These are phyloP conservation scores for Cytospora paraplurivora DNA, from an alignment of 2,329 filamentous ascomycete species.

Conservation along the genomic window DNA sequence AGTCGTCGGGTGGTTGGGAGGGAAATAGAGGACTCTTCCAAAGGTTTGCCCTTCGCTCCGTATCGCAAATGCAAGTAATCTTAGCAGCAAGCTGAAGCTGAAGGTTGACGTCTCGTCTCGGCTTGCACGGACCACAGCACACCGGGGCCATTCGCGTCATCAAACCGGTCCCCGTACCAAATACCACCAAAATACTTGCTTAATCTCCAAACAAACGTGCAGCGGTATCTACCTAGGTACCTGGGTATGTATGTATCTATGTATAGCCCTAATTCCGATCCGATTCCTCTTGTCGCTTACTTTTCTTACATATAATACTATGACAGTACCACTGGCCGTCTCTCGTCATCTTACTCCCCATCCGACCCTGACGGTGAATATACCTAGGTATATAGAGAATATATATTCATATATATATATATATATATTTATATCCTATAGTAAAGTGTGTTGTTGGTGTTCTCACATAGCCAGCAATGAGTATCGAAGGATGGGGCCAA, in stretches of 20 bases:
- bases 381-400: no score
- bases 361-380: no score
- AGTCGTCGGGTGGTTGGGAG: neutral
- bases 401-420: no score
- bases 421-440: no score
- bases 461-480: no score
- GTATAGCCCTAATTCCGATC: no score
- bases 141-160: neutral
- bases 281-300: no score
- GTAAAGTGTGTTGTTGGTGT: no score
- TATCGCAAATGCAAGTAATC: neutral
- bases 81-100: neutral
- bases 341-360: no score
- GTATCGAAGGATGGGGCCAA: no score
- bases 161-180: neutral
- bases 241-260: neutral
- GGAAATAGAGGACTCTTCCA: neutral
- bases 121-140: neutral
- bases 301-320: no score
- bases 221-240: neutral
- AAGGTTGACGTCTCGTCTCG: constrained; percentile 2
- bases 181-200: neutral
- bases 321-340: no score
- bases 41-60: neutral
- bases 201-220: neutral